These are phyloP conservation scores for Rubroboletus pulcherrimus DNA, from an alignment of 768 basidiomycete species.

Conservation along the genomic window DNA sequence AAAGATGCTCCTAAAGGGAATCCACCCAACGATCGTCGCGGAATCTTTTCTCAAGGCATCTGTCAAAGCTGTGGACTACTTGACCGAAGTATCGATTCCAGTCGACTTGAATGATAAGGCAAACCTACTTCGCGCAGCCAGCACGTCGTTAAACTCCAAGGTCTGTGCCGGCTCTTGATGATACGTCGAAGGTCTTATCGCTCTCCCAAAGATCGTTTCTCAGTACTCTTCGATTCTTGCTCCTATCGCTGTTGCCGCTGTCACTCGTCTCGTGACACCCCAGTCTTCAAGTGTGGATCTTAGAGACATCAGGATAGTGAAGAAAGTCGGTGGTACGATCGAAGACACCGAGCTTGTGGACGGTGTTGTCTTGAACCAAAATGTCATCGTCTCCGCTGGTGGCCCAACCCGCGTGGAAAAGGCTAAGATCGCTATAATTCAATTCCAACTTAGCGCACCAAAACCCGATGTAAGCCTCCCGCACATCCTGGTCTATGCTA, in stretches of 20 bases:
- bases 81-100: conserved; percentile 89
- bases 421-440: conserved; percentile 96
- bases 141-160: conserved; percentile 95
- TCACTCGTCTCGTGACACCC: conserved; percentile 84
- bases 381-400: conserved; percentile 83
- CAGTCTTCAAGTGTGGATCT: conserved; percentile 95
- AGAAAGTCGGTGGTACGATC: conserved; percentile 98
- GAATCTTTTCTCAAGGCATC: conserved; percentile 94
- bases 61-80: conserved; percentile 86
- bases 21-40: conserved; percentile 96
- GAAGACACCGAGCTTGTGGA: conserved; percentile 98
- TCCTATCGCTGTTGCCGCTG: conserved; percentile 98
- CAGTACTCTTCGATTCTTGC: conserved; percentile 98
- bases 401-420: conserved; percentile 96
- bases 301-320: conserved; percentile 92
- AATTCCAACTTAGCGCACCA: conserved; percentile 96
- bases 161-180: conserved; percentile 35
- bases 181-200: conserved; percentile 6
- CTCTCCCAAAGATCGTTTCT: conserved; percentile 77
- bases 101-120: conserved; percentile 87
- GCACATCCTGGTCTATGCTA: neutral
- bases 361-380: conserved; percentile 96
- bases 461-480: conserved; percentile 83
- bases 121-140: conserved; percentile 85
- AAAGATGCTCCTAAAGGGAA: conserved; percentile 94